Conservation (phyloP, 2,329 filamentous ascomycete genomes). For the Metarhizium sp. region DNA sequence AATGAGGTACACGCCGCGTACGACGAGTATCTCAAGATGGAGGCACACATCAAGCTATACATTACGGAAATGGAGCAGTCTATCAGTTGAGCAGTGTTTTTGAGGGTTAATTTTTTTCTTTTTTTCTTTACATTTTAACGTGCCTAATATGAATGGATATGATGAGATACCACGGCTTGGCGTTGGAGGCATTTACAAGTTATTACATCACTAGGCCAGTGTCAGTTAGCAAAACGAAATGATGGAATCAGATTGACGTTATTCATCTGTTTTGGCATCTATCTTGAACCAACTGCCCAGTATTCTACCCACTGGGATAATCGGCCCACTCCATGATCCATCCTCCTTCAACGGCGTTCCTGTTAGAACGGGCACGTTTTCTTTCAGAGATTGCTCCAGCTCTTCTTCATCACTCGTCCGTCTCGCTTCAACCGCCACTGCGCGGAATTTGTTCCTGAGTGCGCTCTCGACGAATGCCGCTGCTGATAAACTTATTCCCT, state of each 20-base stretch:
- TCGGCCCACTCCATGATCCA: constrained; percentile 47
- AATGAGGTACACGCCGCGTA: constrained; percentile 84
- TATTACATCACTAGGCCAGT: constrained; percentile 1
- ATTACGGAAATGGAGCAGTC: constrained; percentile 98
- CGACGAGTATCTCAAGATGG: constrained; percentile 95
- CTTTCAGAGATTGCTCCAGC: constrained; percentile 32
- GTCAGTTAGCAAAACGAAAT: not conserved
- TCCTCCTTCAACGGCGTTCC: constrained; percentile 43
- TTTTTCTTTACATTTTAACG: not conserved
- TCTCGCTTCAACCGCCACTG: constrained; percentile 39
- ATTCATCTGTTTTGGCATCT: not conserved
- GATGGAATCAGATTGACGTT: not conserved
- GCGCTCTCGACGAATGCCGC: constrained; percentile 55
- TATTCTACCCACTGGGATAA: constrained; percentile 46
- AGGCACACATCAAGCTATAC: constrained; percentile 93
- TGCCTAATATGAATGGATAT: constrained; percentile 8
- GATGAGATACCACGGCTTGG: constrained; percentile 29
- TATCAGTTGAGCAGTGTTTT: constrained; percentile 27
- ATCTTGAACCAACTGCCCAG: constrained; percentile 54
- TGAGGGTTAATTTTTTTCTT: not conserved
- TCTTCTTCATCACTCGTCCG: constrained; percentile 16
- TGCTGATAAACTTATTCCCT: constrained; percentile 57
- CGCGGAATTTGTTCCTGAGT: constrained; percentile 29
- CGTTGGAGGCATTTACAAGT: constrained; percentile 19
- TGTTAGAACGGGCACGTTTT: constrained; percentile 53